A percentile compares a stretch with the other conserved stretches of the same genome.
phyloP scores from a whole-genome alignment of 768 basidiomycete species.

The Collybia sordida region DNA sequence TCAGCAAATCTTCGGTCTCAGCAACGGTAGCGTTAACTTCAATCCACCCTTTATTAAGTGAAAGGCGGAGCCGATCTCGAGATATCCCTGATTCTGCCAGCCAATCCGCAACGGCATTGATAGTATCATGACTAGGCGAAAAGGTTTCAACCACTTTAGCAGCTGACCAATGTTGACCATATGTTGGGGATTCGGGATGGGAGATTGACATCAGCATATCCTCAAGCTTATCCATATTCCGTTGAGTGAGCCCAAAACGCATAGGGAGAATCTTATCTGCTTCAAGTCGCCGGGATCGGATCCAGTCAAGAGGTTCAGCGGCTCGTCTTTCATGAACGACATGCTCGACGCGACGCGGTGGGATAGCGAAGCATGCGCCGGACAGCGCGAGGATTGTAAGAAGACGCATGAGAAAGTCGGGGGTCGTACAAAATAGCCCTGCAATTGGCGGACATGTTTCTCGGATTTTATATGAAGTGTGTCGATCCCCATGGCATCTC shows the following conservation, averaged over 20 bases:
- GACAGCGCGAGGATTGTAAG: slow-evolving; percentile 7
- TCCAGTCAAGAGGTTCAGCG: slow-evolving; percentile 26
- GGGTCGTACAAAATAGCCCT: too few species aligned
- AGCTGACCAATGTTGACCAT: slow-evolving; percentile 50
- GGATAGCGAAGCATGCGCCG: slow-evolving; percentile 16
- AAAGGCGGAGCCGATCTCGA: slow-evolving; percentile 33
- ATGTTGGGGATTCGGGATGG: slow-evolving; percentile 48
- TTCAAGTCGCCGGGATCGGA: slow-evolving; percentile 19
- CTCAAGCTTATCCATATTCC: slow-evolving; percentile 44
- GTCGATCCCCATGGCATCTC: too few species aligned
- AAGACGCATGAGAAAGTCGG: slow-evolving; percentile 5
- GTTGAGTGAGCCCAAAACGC: slow-evolving; percentile 47
- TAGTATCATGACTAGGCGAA: slow-evolving; percentile 39
- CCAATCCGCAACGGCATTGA: slow-evolving; percentile 43
- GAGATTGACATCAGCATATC: slow-evolving; percentile 46
- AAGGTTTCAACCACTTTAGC: slow-evolving; percentile 44
- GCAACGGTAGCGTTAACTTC: slow-evolving; percentile 38
- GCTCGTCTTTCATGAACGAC: slow-evolving; percentile 28
- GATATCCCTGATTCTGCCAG: slow-evolving; percentile 39
- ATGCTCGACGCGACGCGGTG: slow-evolving; percentile 21
- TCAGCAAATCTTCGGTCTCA: slow-evolving; percentile 41
- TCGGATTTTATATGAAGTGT: too few species aligned
- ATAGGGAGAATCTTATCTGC: slow-evolving; percentile 36
- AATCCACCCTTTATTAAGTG: slow-evolving; percentile 40
- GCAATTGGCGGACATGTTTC: too few species aligned